Conservation (phyloP, 1,284 basidiomycete species). For the Cryptococcus sp. region DNA sequence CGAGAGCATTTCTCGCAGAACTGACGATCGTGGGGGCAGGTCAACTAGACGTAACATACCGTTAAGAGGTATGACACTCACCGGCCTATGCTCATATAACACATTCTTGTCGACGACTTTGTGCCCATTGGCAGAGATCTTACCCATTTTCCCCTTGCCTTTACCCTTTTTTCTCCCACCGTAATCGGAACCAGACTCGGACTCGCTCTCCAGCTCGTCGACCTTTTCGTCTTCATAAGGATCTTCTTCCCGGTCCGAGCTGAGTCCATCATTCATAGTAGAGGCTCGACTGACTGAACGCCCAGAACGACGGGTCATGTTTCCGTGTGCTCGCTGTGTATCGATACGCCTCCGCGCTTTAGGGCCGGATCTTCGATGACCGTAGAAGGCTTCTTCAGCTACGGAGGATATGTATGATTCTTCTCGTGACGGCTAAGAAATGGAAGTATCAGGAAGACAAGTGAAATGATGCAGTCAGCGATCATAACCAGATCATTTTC, state of each 20-base stretch:
- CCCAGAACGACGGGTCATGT: not conserved
- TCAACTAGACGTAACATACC: slow-evolving; percentile 20
- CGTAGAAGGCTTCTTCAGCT: slow-evolving; percentile 1
- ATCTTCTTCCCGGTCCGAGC: not conserved
- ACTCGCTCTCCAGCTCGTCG: slow-evolving; percentile 3
- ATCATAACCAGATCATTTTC: too few relatives aligned
- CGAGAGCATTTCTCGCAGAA: slow-evolving; percentile 41
- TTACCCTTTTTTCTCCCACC: slow-evolving; percentile 1
- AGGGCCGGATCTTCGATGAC: not conserved
- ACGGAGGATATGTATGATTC: not conserved
- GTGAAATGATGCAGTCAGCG: too few relatives aligned
- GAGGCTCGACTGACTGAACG: not conserved
- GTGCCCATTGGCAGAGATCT: not conserved
- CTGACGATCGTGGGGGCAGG: slow-evolving; percentile 32
- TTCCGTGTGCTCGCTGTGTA: not conserved
- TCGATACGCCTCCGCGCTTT: too few relatives aligned
- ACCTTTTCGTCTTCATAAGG: slow-evolving; percentile 17
- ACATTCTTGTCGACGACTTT: slow-evolving; percentile 13
- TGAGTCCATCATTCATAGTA: not conserved
- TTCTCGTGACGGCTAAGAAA: too few relatives aligned
- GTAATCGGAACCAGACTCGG: slow-evolving; percentile 7
- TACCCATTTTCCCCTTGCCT: slow-evolving; percentile 8
- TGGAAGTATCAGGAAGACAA: too few relatives aligned
- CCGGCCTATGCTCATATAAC: slow-evolving; percentile 18
- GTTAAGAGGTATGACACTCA: slow-evolving; percentile 2